Percentiles rank a stretch among this genome's conserved stretches.
phyloP scores from a whole-genome alignment of 768 basidiomycete species.

The Boletellus emodensis region DNA sequence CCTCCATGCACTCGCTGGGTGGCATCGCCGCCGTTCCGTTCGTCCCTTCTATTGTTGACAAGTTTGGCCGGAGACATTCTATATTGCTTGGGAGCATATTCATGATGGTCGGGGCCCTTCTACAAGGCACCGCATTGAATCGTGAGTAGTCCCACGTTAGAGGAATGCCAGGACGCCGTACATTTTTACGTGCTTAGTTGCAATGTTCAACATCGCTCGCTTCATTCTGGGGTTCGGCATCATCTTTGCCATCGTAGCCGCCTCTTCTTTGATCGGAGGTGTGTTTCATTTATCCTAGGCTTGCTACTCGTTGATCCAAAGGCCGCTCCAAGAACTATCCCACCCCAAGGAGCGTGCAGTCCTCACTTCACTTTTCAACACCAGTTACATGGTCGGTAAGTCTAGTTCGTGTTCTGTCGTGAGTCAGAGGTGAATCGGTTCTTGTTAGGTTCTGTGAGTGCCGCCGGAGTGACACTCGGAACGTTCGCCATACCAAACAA shows the following conservation, averaged over 20 bases:
- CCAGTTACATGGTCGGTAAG: not conserved
- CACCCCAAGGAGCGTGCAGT: constrained; percentile 21
- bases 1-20: constrained; percentile 57
- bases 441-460: constrained; percentile 22
- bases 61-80: constrained; percentile 8
- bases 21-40: constrained; percentile 52
- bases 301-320: not conserved
- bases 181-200: not conserved
- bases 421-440: not conserved
- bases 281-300: not conserved
- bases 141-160: constrained; percentile 1
- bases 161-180: too few relatives aligned
- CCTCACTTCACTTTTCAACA: constrained; percentile 9
- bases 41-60: constrained; percentile 9
- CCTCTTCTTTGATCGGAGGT: constrained; percentile 21
- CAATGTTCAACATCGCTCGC: constrained; percentile 13
- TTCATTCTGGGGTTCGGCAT: constrained; percentile 17
- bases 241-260: constrained; percentile 14
- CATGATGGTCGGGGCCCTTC: constrained; percentile 8
- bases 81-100: constrained; percentile 14
- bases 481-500: constrained; percentile 56
- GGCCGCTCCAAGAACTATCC: constrained; percentile 12
- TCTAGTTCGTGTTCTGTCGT: constrained; percentile 6
- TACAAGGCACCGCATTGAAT: constrained; percentile 15
- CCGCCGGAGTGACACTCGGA: constrained; percentile 54